Base-by-base conservation (phyloP, 116 monocot species). In the Phalaenopsis hybrid region DNA sequence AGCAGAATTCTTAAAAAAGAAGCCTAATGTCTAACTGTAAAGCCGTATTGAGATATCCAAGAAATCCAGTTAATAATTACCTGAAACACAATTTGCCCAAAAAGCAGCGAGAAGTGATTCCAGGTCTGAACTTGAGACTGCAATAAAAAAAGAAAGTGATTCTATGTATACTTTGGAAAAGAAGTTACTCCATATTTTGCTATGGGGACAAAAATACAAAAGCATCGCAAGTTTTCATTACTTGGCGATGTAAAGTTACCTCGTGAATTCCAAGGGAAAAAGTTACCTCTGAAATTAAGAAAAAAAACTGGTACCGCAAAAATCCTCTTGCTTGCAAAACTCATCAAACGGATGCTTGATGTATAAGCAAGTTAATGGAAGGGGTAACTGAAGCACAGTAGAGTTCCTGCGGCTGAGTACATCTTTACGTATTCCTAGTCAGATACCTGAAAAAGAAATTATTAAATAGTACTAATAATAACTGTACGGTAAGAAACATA, bases 321-420 rank as follows among this genome's bases (percentile, higher is more conserved):
- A 72, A 72, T 72, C 72, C 72, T 72, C 25, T 72, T 37, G 12
- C 15, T 41, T 16, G 33, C 72, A 72, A 72, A 72, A 72, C 37
- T 72, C 72, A 72, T 72, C 72, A 16, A 72, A 72, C 72, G 37
- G 72, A 11, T 16, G 72, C 2, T 70, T 16, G 72, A 37, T 37
- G 72, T 41, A 37, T 41, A 41, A 15, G 72, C 16, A 41, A 72
- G 15, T 21, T 72, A 37, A 41, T 9, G 72, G 72, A 21, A 34
- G 41, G 17, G 72, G 72, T 41, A 72, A 72, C 37, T 41, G 72
- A 72, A 33, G 65, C 41, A 72, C 37, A 37, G 72, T 72, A 0
- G 41, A 37, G 72, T 37, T 72, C 72, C 11, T 37, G 0, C 4
- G 41, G 37, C 6, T 41, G 72, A 72, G 41, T 72, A 16, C 33